A percentile compares a stretch with the other conserved stretches of the same genome.
phyloP scores from a whole-genome alignment of 2,329 filamentous ascomycete genomes.

The Sarocladium kiliense region DNA sequence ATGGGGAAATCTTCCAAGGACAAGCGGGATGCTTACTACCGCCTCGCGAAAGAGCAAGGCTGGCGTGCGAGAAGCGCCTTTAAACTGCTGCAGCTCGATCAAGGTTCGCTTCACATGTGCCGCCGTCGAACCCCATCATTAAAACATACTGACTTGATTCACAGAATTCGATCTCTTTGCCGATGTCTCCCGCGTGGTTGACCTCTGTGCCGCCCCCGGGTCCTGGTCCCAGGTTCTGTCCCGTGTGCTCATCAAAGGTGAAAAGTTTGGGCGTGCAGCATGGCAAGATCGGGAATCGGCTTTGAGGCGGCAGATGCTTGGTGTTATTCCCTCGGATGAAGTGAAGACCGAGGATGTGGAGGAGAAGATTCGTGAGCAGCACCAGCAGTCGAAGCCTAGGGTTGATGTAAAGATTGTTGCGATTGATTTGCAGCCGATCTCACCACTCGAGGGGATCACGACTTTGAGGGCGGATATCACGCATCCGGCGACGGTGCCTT shows the following conservation, averaged over 20 bases:
- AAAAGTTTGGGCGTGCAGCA: slow-evolving; percentile 78
- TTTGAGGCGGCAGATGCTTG: slow-evolving; percentile 56
- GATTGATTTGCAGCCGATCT: slow-evolving; percentile 95
- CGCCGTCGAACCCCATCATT: slow-evolving; percentile 1
- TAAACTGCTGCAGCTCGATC: slow-evolving; percentile 93
- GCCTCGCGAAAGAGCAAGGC: slow-evolving; percentile 96
- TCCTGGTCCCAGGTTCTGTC: slow-evolving; percentile 98
- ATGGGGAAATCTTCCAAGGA: slow-evolving; percentile 99
- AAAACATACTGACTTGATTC: too few relatives aligned
- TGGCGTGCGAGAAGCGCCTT: slow-evolving; percentile 96
- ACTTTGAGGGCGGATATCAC: slow-evolving; percentile 95
- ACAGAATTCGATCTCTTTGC: slow-evolving; percentile 91
- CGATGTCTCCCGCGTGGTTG: slow-evolving; percentile 85
- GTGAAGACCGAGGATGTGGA: slow-evolving; percentile 13
- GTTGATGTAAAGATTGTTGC: slow-evolving; percentile 88
- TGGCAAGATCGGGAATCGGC: slow-evolving; percentile 81
- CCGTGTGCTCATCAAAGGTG: slow-evolving; percentile 85
- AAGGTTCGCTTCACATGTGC: slow-evolving; percentile 39
- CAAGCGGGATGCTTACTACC: slow-evolving; percentile 96
- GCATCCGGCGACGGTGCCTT: slow-evolving; percentile 88
- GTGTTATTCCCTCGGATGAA: slow-evolving; percentile 33
- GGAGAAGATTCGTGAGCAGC: slow-evolving; percentile 12
- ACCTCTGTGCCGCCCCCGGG: slow-evolving; percentile 90
- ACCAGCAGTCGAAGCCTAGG: slow-evolving; percentile 37
- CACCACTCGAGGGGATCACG: slow-evolving; percentile 84